These are phyloP conservation scores for Papiliotrema terrestris DNA, from an alignment of 1,284 basidiomycete species.

Conservation along the genomic window DNA sequence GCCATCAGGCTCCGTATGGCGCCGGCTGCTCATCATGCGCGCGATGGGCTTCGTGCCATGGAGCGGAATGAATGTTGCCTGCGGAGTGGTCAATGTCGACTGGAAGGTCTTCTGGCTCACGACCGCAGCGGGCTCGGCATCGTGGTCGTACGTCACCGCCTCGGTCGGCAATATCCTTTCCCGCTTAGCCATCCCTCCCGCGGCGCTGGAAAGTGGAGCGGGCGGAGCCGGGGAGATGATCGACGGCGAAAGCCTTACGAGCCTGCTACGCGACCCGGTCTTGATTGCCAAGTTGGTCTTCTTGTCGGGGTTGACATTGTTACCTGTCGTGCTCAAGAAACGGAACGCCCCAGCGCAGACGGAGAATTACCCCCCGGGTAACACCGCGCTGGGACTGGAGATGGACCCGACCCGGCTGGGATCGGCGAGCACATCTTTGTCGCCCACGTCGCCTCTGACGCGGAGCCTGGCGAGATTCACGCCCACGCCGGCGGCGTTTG, in stretches of 20 bases:
- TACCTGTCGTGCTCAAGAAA: slow-evolving; percentile 48
- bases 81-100: slow-evolving; percentile 80
- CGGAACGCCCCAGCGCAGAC: slow-evolving; percentile 5
- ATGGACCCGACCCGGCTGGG: neutral
- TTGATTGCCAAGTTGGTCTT: slow-evolving; percentile 48
- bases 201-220: slow-evolving; percentile 4
- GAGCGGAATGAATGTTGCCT: slow-evolving; percentile 92
- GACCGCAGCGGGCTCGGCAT: slow-evolving; percentile 74
- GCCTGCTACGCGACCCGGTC: slow-evolving; percentile 47
- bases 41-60: slow-evolving; percentile 87
- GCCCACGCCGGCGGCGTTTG: slow-evolving; percentile 40
- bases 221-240: slow-evolving; percentile 6
- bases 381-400: neutral
- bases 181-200: slow-evolving; percentile 35
- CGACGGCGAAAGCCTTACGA: slow-evolving; percentile 44
- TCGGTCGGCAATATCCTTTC: slow-evolving; percentile 47
- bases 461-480: slow-evolving; percentile 38
- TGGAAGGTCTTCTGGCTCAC: slow-evolving; percentile 76
- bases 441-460: slow-evolving; percentile 32
- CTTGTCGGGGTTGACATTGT: slow-evolving; percentile 43
- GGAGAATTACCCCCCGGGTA: neutral
- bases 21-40: slow-evolving; percentile 75
- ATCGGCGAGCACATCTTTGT: neutral
- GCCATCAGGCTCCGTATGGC: slow-evolving; percentile 60
- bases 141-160: slow-evolving; percentile 59